Evolutionary conservation across 116 monocot genomes (phyloP).

Genomic region (Dioscorea cayenensis): DNA sequence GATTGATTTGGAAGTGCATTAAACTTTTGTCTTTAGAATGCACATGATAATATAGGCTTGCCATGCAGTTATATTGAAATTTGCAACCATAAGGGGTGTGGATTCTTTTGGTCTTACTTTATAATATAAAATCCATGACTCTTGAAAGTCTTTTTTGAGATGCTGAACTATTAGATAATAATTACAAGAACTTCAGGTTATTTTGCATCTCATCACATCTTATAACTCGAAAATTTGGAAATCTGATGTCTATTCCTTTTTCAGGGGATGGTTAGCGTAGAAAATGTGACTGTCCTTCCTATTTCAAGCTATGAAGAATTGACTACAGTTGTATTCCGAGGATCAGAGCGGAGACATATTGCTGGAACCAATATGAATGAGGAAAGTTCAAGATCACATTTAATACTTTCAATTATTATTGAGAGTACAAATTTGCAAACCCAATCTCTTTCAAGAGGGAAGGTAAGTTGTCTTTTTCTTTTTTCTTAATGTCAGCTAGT

Average conservation of each 20-base stretch:
- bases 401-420: conserved; percentile 90
- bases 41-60: too few species aligned
- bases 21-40: too few species aligned
- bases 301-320: conserved; percentile 83
- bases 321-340: conserved; percentile 51
- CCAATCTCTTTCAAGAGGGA: conserved; percentile 80
- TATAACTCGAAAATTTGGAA: not conserved
- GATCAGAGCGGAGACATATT: conserved; percentile 76
- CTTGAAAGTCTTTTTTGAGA: too few species aligned
- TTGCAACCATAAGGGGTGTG: too few species aligned
- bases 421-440: conserved; percentile 96
- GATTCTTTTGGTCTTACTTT: too few species aligned
- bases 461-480: conserved; percentile 35
- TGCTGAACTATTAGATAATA: too few species aligned
- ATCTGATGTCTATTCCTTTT: not conserved
- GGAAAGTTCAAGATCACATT: conserved; percentile 97
- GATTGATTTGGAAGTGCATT: too few species aligned
- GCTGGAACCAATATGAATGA: conserved; percentile 93
- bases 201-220: not conserved
- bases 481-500: too few species aligned
- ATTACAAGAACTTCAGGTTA: not conserved
- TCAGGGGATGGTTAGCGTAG: conserved; percentile 91
- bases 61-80: too few species aligned
- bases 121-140: too few species aligned
- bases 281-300: conserved; percentile 70